Conservation (phyloP, 225 moss, liverwort and hornwort genomes). For the Anthoceros angustus region DNA sequence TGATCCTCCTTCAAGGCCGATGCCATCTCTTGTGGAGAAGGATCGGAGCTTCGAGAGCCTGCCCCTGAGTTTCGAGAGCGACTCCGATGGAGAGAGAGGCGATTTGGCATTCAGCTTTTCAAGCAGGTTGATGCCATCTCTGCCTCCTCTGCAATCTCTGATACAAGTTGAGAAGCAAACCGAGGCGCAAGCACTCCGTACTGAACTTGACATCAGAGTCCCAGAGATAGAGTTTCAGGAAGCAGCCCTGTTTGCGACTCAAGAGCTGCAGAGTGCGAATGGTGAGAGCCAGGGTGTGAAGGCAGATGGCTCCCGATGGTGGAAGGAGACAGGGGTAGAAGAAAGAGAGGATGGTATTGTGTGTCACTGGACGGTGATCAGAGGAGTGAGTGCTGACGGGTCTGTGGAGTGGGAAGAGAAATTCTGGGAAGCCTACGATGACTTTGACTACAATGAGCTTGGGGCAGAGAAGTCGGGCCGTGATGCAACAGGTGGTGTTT, state of each 20-base stretch:
- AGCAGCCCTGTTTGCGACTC: conserved; percentile 41
- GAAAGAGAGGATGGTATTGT: conserved; percentile 46
- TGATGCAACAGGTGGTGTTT: conserved; percentile 63
- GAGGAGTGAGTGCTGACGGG: conserved; percentile 75
- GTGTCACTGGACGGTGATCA: conserved; percentile 66
- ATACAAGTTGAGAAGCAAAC: conserved; percentile 62
- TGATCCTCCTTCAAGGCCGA: conserved; percentile 17
- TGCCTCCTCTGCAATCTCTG: conserved; percentile 90
- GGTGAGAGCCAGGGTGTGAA: conserved; percentile 38
- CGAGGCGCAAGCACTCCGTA: conserved; percentile 23
- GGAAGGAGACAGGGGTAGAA: conserved; percentile 71
- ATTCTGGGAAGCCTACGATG: conserved; percentile 85
- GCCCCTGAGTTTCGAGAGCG: conserved; percentile 35
- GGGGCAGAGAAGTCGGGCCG: conserved; percentile 96
- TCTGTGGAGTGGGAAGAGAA: conserved; percentile 94
- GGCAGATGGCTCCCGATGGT: conserved; percentile 80
- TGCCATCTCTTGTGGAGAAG: conserved; percentile 31
- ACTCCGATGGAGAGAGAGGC: conserved; percentile 8
- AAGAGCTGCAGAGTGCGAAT: conserved; percentile 40
- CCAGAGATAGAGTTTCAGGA: conserved; percentile 37
- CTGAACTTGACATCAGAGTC: conserved; percentile 23
- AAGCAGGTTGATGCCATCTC: conserved; percentile 64
- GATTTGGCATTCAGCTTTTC: conserved; percentile 47
- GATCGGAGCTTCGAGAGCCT: conserved; percentile 16
- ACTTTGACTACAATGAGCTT: conserved; percentile 84